phyloP scores from a whole-genome alignment of 2,329 filamentous ascomycete species.

The Davidsoniella virescens region DNA sequence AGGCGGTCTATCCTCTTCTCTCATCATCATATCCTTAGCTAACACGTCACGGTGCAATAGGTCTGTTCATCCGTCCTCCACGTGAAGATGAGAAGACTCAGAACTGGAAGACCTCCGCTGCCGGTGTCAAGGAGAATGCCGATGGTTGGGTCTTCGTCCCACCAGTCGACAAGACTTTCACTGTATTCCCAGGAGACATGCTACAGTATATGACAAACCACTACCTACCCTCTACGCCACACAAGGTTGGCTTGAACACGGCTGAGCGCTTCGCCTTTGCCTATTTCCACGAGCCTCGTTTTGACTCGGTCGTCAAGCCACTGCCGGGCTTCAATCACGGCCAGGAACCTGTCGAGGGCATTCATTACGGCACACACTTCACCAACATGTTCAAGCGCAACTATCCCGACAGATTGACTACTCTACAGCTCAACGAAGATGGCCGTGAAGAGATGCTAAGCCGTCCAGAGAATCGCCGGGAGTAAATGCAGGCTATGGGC shows the following conservation, averaged over 20 bases:
- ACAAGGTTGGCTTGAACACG: slow-evolving; percentile 34
- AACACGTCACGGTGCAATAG: slow-evolving; percentile 16
- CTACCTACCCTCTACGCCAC: slow-evolving; percentile 29
- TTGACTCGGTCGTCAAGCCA: slow-evolving; percentile 28
- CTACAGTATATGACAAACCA: slow-evolving; percentile 34
- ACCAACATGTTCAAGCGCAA: slow-evolving; percentile 35
- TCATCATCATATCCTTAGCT: not conserved
- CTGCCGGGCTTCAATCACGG: slow-evolving; percentile 23
- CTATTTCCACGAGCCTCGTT: slow-evolving; percentile 36
- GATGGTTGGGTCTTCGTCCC: slow-evolving; percentile 32
- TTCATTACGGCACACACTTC: slow-evolving; percentile 36
- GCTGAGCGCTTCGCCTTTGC: slow-evolving; percentile 31
- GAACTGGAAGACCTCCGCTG: slow-evolving; percentile 30
- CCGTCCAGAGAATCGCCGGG: slow-evolving; percentile 17
- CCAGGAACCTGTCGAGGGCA: slow-evolving; percentile 21
- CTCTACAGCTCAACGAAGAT: slow-evolving; percentile 22
- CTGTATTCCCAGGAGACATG: slow-evolving; percentile 36
- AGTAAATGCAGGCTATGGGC: not conserved
- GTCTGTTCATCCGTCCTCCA: slow-evolving; percentile 30
- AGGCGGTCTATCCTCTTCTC: slow-evolving; percentile 11
- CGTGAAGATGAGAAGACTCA: slow-evolving; percentile 24
- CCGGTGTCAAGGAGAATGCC: slow-evolving; percentile 28
- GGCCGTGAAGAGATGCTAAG: slow-evolving; percentile 18
- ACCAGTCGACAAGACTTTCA: slow-evolving; percentile 27
- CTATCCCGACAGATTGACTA: slow-evolving; percentile 31